Base-by-base conservation (phyloP, 1,284 basidiomycete genomes). In the Pascua sp. region DNA sequence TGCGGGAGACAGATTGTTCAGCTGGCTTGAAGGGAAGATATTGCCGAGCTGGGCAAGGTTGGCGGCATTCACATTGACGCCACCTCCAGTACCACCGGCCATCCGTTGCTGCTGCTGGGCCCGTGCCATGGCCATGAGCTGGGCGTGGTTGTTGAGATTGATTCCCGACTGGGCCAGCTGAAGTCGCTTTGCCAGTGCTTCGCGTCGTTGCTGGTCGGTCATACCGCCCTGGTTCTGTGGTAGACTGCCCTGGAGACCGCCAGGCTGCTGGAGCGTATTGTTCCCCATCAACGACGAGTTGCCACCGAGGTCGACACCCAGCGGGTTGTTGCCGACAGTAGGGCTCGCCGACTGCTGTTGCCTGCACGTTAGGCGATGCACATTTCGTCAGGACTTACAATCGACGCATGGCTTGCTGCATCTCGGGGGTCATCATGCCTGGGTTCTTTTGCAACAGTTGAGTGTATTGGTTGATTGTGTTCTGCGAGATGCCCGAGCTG, bases 401-500 rank as follows among this genome's bases (percentile, higher is more conserved):
- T 46, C 55, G 45, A 45, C 49, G 54, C 42, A 59, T 53, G 9
- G 54, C 51, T 1, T 48, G 43, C 17, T 53, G 51, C 42, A 62
- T 52, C 13, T 62, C 60, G 1, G 60, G 60, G 11, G 60, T 49
- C 41, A 50, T 47, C 38, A 49, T n/a, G 45, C 40, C 41, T 49
- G n/a, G 41, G n/a, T n/a, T 39, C 40, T 56, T 58, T 11, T 46
- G 47, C 15, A 62, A 39, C 17, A 59, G 32, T 11, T 47, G 39
- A 5, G 49, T 45, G 57, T 62, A 62, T 24, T 59, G 54, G 49
- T 44, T 59, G 51, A 62, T 36, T 18, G 49, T 50, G 16, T 45
- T 41, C 46, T 48, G 56, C 5, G 51, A 38, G 4, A 61, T 16
- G 1, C 17, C n/a, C n/a, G n/a, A n/a, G n/a, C n/a, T n/a, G n/a